A percentile compares a stretch with the other conserved stretches of the same genome.
phyloP scores from a whole-genome alignment of 1,284 basidiomycete species.

The Malassezia pachydermatis region DNA sequence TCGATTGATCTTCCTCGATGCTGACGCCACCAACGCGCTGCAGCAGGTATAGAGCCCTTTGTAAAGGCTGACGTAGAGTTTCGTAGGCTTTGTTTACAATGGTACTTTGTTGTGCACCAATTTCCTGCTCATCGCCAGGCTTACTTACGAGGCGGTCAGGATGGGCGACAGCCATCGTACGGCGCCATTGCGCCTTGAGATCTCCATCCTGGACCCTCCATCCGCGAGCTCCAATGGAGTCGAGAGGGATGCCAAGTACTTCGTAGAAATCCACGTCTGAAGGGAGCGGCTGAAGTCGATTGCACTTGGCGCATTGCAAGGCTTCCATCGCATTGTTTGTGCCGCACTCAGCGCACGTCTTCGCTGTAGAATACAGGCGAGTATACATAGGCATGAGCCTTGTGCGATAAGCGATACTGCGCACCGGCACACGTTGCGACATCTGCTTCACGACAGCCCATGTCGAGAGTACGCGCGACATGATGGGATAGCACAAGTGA shows the following conservation, averaged over 20 bases:
- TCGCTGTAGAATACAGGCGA: not conserved
- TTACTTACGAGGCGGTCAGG: slow-evolving; percentile 39
- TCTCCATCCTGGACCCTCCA: slow-evolving; percentile 30
- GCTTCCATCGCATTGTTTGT: slow-evolving; percentile 4
- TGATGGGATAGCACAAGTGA: no score
- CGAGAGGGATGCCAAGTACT: slow-evolving; percentile 28
- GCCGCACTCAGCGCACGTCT: slow-evolving; percentile 7
- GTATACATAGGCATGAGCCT: not conserved
- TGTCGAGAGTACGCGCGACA: no score
- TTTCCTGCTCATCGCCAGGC: slow-evolving; percentile 33
- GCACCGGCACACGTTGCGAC: not conserved
- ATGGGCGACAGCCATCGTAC: slow-evolving; percentile 36
- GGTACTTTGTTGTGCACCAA: slow-evolving; percentile 38
- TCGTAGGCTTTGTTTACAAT: slow-evolving; percentile 45
- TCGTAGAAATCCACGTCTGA: slow-evolving; percentile 29
- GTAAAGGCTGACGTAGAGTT: slow-evolving; percentile 35
- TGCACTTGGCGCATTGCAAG: slow-evolving; percentile 20
- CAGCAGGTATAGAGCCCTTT: slow-evolving; percentile 34
- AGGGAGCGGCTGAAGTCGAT: slow-evolving; percentile 29
- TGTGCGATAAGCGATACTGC: not conserved
- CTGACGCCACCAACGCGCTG: slow-evolving; percentile 20
- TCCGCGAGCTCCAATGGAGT: slow-evolving; percentile 22
- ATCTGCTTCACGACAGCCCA: no score
- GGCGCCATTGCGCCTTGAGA: slow-evolving; percentile 37
- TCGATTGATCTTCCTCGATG: slow-evolving; percentile 28